Evolutionary conservation across 148 eudicot genomes (phyloP), one percentile per base, ranked within the genome.

Genomic region (Oxyria digyna): DNA sequence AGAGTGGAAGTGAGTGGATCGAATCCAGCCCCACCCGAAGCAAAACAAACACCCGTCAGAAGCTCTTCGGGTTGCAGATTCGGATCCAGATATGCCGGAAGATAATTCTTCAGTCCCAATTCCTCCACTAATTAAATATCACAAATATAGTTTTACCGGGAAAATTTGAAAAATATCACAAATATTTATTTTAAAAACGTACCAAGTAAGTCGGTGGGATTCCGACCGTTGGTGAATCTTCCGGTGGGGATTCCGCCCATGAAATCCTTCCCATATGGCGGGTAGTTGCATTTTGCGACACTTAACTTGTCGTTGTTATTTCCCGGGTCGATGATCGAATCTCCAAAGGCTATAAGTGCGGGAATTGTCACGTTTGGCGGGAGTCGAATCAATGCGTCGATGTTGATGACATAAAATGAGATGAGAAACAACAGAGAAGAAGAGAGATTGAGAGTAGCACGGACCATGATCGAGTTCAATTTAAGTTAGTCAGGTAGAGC

Each of bases 21-120:
- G 48, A 68, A 90, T 54, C 93, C 96, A 41, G 80, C 40, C 35
- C 76, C 90, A 6, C 88, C 82, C 7, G 96, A 87, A 20, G 93
- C 96, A 59, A 90, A 90, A 74, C 90, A 87, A 13, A 90, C 96
- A 0, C 96, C 96, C 0, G 83, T 85, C 1, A 70, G 76, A 48
- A 90, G 85, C 24, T 90, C 93, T 6, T 76, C 10, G 0, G 74
- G 38, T 33, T 62, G 52, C 57, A 82, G 18, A 27, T 59, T 63
- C 21, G 86, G 78, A 15, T 82, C 85, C 20, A 76, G 29, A 71
- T 80, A 87, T 42, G 91, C 88, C 12, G 85, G 88, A 35, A 87
- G 20, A 6, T 72, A 8, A 46, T 75, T 73, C 69, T 75, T 82
- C 5, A 87, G 55, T 18, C 86, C 91, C 31, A 84, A 40, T 43